phyloP scores from a whole-genome alignment of 2,329 filamentous ascomycete genomes.

The Dichotomopilus funicola region DNA sequence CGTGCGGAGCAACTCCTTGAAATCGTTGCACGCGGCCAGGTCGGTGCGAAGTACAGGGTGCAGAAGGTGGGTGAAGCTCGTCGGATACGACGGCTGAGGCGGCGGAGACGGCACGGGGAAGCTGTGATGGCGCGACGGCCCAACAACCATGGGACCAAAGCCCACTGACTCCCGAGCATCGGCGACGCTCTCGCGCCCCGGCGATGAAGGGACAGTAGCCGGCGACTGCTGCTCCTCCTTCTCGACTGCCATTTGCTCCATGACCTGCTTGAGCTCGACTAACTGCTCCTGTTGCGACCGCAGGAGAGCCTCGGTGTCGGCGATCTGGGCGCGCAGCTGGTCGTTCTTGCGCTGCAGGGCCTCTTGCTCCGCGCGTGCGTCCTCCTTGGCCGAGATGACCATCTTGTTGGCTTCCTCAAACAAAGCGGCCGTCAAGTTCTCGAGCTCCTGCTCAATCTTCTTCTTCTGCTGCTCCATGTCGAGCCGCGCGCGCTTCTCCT shows the following conservation, averaged over 20 bases:
- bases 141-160: conserved; percentile 25
- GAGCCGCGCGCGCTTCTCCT: conserved; percentile 59
- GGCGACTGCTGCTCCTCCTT: conserved; percentile 64
- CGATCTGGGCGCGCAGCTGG: conserved; percentile 75
- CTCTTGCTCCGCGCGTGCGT: conserved; percentile 80
- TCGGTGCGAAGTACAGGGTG: conserved; percentile 80
- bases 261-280: conserved; percentile 80
- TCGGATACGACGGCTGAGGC: conserved; percentile 50
- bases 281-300: conserved; percentile 91
- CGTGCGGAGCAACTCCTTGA: conserved; percentile 66
- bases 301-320: conserved; percentile 78
- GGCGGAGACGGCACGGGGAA: conserved; percentile 41
- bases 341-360: conserved; percentile 77
- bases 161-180: conserved; percentile 48
- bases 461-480: conserved; percentile 73
- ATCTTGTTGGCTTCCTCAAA: conserved; percentile 99
- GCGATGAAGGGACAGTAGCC: conserved; percentile 75
- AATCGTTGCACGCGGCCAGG: conserved; percentile 75
- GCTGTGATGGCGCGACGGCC: conserved; percentile 28
- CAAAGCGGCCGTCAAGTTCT: conserved; percentile 82
- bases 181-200: conserved; percentile 59
- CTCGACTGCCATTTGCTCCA: conserved; percentile 76
- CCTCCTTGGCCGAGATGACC: conserved; percentile 86
- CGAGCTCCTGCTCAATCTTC: conserved; percentile 85
- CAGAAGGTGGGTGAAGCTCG: conserved; percentile 74